phyloP scores from a whole-genome alignment of 2,329 filamentous ascomycete species.

The Fusarium multiceps region DNA sequence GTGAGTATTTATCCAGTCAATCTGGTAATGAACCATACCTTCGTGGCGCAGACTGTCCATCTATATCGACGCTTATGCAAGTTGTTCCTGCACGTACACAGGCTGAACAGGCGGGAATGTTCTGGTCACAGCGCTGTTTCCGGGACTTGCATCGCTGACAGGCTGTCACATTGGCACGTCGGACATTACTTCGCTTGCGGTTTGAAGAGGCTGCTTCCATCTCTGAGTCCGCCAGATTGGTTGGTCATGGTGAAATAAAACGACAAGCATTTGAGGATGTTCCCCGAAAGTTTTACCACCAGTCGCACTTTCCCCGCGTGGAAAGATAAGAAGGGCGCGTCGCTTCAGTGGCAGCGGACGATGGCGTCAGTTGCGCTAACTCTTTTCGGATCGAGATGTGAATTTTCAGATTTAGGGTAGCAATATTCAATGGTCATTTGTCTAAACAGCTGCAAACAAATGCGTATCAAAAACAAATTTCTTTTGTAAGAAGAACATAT shows the following conservation, averaged over 20 bases:
- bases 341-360: background rate
- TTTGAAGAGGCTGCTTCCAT: conserved; percentile 1
- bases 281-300: background rate
- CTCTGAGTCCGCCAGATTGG: background rate
- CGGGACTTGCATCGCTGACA: conserved; percentile 34
- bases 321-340: background rate
- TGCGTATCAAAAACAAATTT: background rate
- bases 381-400: background rate
- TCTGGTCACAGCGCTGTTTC: conserved; percentile 42
- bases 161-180: conserved; percentile 39
- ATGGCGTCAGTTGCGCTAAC: background rate
- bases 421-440: background rate
- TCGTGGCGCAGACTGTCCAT: conserved; percentile 26
- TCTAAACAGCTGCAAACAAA: background rate
- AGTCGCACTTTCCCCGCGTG: background rate
- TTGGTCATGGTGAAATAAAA: background rate
- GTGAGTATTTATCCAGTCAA: background rate
- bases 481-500: background rate
- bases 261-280: background rate
- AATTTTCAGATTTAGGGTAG: background rate
- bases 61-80: conserved; percentile 36
- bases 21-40: conserved; percentile 5
- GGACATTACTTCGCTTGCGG: conserved; percentile 24
- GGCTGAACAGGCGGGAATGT: conserved; percentile 35
- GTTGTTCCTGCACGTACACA: conserved; percentile 27